Base-by-base conservation (phyloP, 345 rosid genomes). In the Rhizophora apiculata region DNA sequence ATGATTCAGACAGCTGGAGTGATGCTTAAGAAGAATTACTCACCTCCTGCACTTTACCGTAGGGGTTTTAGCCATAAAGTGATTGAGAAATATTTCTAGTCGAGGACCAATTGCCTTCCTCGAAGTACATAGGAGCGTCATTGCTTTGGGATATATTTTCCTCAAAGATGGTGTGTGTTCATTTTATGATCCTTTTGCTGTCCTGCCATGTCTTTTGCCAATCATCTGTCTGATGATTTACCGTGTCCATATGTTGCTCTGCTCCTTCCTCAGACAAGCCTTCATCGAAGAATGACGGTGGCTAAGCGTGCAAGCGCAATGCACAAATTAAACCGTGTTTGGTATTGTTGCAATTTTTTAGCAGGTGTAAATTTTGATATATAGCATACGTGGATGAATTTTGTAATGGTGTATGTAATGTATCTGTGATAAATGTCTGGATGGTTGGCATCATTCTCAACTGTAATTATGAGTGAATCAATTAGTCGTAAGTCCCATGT, bases 1-100 rank as follows among this genome's bases (percentile, higher is more conserved):
- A 86, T 1, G 93, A 95, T 82, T 83, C 81, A 74, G 97, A 92
- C 77, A 76, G 81, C 83, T 96, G 99, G 99, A 90, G 98, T 63
- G 99, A 96, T 78, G 87, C 91, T 65, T 94, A 85, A 87, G 54
- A 65, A 68, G 30, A 27, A 32, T 48, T 30, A 6, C 1, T 11
- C 60, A 5, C 3, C 3, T 16, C 10, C 57, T 54, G 19, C 8
- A 6, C 46, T 62, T n/a, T 18, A 37, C 31, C 16, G 18, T 48
- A 26, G 18, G 27, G 36, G 60, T 24, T 54, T 55, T 61, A 34
- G 9, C 63, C 29, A 2, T 27, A 19, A 20, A 60, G 11, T 71
- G 22, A 10, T 72, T 34, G 64, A 60, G 61, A 8, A 46, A 36
- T 69, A 65, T 49, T 43, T 69, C 64, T n/a, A 30, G n/a, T 64